phyloP scores from a whole-genome alignment of 768 basidiomycete genomes.

The Mrakia hoshinonis region DNA sequence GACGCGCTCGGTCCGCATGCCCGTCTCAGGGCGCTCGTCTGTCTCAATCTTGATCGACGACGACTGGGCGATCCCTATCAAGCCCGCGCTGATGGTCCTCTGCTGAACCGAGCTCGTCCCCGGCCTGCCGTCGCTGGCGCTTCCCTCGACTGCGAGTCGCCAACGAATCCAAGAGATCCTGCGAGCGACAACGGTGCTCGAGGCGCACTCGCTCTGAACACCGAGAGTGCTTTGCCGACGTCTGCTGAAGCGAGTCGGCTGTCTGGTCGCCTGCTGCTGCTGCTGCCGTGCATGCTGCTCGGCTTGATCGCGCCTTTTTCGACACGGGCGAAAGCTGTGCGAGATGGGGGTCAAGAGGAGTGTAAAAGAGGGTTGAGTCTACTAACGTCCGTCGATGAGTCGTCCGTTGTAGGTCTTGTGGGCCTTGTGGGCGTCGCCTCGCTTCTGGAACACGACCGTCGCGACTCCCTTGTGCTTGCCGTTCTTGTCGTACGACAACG shows the following conservation, averaged over 20 bases:
- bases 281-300: too few relatives aligned
- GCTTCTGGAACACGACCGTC: slow-evolving; percentile 70
- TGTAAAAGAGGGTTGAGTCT: slow-evolving; percentile 47
- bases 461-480: slow-evolving; percentile 90
- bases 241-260: not conserved
- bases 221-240: not conserved
- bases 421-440: slow-evolving; percentile 85
- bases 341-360: not conserved
- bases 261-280: too few relatives aligned
- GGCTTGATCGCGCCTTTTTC: not conserved
- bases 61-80: too few relatives aligned
- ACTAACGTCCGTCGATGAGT: slow-evolving; percentile 99
- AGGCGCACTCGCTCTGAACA: too few relatives aligned
- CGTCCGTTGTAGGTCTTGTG: slow-evolving; percentile 93
- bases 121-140: not conserved
- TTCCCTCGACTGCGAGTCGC: not conserved
- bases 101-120: not conserved
- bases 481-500: slow-evolving; percentile 69
- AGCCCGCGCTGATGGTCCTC: not conserved
- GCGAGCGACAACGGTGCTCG: too few relatives aligned
- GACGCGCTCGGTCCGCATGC: too few relatives aligned
- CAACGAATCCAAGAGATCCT: too few relatives aligned
- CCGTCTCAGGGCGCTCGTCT: too few relatives aligned
- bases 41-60: too few relatives aligned
- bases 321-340: not conserved